Evolutionary conservation across 148 eudicot species (phyloP).

Genomic region (Chenopodium quinoa): DNA sequence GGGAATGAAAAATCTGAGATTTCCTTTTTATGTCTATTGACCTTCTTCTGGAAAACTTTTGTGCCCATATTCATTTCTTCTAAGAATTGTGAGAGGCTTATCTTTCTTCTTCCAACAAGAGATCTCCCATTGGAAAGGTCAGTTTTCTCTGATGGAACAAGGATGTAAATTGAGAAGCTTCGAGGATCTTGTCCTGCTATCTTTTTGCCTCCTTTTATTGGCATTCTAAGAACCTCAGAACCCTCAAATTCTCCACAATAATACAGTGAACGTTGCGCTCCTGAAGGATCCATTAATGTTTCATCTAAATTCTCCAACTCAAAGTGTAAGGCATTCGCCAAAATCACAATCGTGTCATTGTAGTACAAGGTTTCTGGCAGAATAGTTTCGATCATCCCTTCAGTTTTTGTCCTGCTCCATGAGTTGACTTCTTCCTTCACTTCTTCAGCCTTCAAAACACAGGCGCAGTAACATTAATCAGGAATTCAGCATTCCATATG

Average conservation of each 20-base stretch:
- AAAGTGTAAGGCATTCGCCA: too few species aligned
- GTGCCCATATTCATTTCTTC: background rate
- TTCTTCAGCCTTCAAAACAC: too few species aligned
- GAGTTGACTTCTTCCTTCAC: too few species aligned
- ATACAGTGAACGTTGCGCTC: too few species aligned
- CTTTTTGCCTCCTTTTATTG: background rate
- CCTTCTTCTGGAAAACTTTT: background rate
- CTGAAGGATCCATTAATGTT: too few species aligned
- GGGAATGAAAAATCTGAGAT: background rate
- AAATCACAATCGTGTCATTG: too few species aligned
- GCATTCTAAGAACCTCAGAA: slow-evolving; percentile 16
- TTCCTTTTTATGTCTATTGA: background rate
- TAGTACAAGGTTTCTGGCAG: too few species aligned
- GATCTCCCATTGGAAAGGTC: background rate
- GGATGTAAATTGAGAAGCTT: slow-evolving; percentile 22
- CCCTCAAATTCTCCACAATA: background rate
- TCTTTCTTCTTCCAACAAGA: background rate
- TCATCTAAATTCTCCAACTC: too few species aligned
- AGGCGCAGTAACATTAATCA: too few species aligned
- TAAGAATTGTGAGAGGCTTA: background rate
- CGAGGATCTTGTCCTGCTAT: background rate
- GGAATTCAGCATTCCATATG: too few species aligned
- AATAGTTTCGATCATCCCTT: too few species aligned
- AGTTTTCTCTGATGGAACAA: background rate
- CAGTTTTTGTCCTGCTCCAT: too few species aligned